Percentiles rank a stretch among this genome's conserved stretches.
These are phyloP conservation scores for Teratosphaeria epicoccoides DNA, from an alignment of 2,329 filamentous ascomycete species.

Conservation along the genomic window DNA sequence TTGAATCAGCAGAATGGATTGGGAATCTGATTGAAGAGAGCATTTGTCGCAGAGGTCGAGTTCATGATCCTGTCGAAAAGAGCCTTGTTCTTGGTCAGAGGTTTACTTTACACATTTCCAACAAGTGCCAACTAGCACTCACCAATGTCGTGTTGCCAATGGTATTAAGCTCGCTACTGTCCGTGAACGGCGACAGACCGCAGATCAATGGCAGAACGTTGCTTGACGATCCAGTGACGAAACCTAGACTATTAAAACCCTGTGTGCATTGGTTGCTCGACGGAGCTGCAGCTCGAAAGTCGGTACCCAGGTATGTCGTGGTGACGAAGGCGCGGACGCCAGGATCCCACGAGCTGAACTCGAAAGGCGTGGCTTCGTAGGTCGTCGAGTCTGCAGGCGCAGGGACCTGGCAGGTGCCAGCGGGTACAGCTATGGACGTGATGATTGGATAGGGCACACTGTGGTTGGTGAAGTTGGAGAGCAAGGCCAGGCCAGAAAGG, in stretches of 20 bases:
- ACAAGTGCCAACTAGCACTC: not conserved
- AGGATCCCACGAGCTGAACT: slow-evolving; percentile 53
- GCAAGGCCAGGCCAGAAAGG: slow-evolving; percentile 18
- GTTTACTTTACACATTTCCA: not conserved
- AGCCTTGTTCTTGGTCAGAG: not conserved
- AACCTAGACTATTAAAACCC: slow-evolving; percentile 37
- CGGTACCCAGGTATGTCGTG: slow-evolving; percentile 48
- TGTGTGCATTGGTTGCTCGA: slow-evolving; percentile 34
- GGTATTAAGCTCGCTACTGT: not conserved
- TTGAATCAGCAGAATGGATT: not conserved
- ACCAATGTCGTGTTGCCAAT: not conserved
- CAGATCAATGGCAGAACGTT: slow-evolving; percentile 30
- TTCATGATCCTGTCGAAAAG: not conserved
- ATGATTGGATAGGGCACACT: slow-evolving; percentile 33
- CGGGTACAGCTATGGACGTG: slow-evolving; percentile 27
- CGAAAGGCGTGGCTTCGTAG: slow-evolving; percentile 54
- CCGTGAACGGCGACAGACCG: not conserved
- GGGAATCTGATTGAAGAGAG: not conserved
- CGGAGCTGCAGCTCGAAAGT: slow-evolving; percentile 40
- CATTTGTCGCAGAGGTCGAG: not conserved
- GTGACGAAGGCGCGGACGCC: slow-evolving; percentile 49
- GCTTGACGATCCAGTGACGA: slow-evolving; percentile 33
- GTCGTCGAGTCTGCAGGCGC: slow-evolving; percentile 43
- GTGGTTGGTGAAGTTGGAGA: slow-evolving; percentile 28
- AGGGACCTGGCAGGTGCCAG: slow-evolving; percentile 23